phyloP scores from a whole-genome alignment of 1,284 basidiomycete genomes.

The Vanrija pseudolonga region DNA sequence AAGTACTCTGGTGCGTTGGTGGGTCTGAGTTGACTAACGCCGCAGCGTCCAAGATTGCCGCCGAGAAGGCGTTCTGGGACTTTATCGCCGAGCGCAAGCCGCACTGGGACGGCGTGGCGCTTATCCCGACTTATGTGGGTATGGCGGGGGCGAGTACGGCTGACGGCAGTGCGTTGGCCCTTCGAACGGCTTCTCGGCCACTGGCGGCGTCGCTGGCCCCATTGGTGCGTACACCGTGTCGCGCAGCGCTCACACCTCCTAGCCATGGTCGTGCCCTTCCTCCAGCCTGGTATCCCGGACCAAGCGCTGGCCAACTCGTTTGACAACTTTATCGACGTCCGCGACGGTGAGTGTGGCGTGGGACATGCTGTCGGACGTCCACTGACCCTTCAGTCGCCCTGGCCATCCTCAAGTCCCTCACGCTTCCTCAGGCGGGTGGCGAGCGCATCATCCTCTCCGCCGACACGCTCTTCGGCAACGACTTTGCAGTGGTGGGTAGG shows the following conservation, averaged over 20 bases:
- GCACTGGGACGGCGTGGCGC: no score
- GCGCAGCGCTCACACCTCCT: not conserved
- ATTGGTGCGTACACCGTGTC: not conserved
- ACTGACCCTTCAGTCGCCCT: conserved; percentile 4
- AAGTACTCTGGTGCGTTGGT: conserved; percentile 3
- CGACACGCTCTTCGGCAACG: conserved; percentile 24
- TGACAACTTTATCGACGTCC: not conserved
- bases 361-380: not conserved
- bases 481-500: conserved; percentile 18
- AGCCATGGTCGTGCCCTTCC: not conserved
- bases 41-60: not conserved
- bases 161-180: conserved; percentile 1
- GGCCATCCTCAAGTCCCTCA: not conserved
- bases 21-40: conserved; percentile 8
- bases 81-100: no score
- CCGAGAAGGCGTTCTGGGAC: not conserved
- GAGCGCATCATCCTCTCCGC: not conserved
- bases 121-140: conserved; percentile 18
- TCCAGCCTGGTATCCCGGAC: not conserved
- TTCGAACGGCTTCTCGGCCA: not conserved
- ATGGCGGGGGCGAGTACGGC: not conserved
- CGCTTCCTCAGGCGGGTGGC: not conserved
- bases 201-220: not conserved
- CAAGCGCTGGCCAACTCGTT: not conserved
- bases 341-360: not conserved